Conservation (phyloP, 2,329 filamentous ascomycete genomes). For the Aspergillus ochraceus region DNA sequence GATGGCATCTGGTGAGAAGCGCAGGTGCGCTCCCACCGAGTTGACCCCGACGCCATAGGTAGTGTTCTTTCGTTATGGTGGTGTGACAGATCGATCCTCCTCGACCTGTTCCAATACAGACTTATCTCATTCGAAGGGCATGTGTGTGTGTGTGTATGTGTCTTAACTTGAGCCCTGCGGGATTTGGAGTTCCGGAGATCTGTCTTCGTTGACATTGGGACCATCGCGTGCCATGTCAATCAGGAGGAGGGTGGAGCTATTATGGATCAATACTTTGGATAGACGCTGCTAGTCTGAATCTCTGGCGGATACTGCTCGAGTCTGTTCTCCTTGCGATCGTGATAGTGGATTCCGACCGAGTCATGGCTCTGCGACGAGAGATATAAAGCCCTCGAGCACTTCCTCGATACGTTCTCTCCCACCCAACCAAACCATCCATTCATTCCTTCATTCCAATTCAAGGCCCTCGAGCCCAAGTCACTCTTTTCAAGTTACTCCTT, state of each 20-base stretch:
- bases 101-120: too few species aligned
- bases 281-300: neutral
- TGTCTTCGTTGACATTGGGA: neutral
- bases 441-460: neutral
- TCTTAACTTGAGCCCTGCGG: too few species aligned
- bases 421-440: neutral
- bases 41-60: too few species aligned
- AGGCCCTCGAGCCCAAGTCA: neutral
- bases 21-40: too few species aligned
- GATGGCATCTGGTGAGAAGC: neutral
- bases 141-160: too few species aligned
- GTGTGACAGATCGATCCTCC: too few species aligned
- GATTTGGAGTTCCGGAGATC: neutral
- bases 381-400: neutral
- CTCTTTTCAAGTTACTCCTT: slow-evolving; percentile 1
- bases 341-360: slow-evolving; percentile 1
- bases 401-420: neutral
- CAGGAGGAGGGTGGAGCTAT: neutral
- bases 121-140: too few species aligned
- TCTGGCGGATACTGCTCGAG: neutral
- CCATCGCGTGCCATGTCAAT: neutral
- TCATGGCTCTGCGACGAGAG: neutral
- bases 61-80: too few species aligned
- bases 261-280: neutral
- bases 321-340: neutral